These are phyloP conservation scores for Elaeis oleifera DNA, from an alignment of 202 grass and related monocot genomes.

Conservation along the genomic window DNA sequence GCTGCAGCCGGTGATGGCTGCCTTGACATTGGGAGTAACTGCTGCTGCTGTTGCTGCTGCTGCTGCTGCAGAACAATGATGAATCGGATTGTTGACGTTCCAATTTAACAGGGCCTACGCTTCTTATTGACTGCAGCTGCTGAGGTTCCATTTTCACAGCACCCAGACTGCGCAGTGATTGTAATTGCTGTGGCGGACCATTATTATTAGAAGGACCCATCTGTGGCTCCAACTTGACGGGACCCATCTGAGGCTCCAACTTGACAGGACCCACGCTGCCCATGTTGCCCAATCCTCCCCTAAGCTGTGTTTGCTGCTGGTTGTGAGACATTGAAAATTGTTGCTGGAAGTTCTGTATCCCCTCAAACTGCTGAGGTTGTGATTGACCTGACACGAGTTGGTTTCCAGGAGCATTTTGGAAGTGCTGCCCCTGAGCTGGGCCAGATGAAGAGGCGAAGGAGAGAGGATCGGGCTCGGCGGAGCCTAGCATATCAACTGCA, in stretches of 20 bases:
- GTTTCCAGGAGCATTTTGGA: neutral
- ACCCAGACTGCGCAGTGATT: slow-evolving; percentile 4
- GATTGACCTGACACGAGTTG: neutral
- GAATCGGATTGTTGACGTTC: slow-evolving; percentile 27
- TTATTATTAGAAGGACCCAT: slow-evolving; percentile 10
- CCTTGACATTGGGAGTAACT: slow-evolving; percentile 27
- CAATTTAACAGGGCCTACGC: slow-evolving; percentile 22
- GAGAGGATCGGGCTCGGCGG: slow-evolving; percentile 4
- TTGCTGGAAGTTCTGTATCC: slow-evolving; percentile 18
- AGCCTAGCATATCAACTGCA: neutral
- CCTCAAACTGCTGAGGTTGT: slow-evolving; percentile 11
- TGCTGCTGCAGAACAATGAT: slow-evolving; percentile 17
- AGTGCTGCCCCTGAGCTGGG: slow-evolving; percentile 12
- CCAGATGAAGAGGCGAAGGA: slow-evolving; percentile 6
- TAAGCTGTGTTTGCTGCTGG: slow-evolving; percentile 22
- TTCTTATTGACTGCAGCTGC: slow-evolving; percentile 5
- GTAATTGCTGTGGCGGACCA: slow-evolving; percentile 12
- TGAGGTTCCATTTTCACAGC: slow-evolving; percentile 27
- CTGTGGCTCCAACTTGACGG: slow-evolving; percentile 29
- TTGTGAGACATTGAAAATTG: slow-evolving; percentile 11
- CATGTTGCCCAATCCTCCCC: slow-evolving; percentile 10
- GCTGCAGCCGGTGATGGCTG: slow-evolving; percentile 14
- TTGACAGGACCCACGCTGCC: slow-evolving; percentile 18
- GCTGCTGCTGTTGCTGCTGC: slow-evolving; percentile 19
- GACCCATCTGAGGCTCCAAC: slow-evolving; percentile 23